A percentile compares a stretch with the other conserved stretches of the same genome.
These are phyloP conservation scores for Pyracantha coccinea DNA, from an alignment of 331 rosid species.

Conservation along the genomic window DNA sequence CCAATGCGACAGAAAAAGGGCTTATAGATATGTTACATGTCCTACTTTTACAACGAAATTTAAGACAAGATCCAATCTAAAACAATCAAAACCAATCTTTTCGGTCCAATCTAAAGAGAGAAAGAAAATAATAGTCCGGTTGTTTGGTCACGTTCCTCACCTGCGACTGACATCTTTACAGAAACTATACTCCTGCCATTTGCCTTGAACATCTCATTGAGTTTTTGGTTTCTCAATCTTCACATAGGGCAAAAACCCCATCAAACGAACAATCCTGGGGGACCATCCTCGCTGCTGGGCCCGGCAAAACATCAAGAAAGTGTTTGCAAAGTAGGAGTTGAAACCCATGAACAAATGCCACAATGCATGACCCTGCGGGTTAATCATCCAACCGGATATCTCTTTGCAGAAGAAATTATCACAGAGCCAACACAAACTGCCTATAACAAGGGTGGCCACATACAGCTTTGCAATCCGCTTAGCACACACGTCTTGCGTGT, in stretches of 20 bases:
- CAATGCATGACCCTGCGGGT: slow-evolving; percentile 82
- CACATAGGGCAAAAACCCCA: slow-evolving; percentile 71
- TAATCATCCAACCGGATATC: slow-evolving; percentile 50
- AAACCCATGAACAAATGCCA: slow-evolving; percentile 85
- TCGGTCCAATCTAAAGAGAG: not conserved
- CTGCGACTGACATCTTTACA: slow-evolving; percentile 15
- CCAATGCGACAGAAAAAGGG: not conserved
- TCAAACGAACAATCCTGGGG: slow-evolving; percentile 42
- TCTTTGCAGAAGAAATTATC: slow-evolving; percentile 61
- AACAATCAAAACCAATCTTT: not conserved
- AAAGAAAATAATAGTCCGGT: slow-evolving; percentile 2
- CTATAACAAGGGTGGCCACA: slow-evolving; percentile 49
- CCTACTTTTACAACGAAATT: slow-evolving; percentile 30
- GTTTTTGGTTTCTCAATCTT: slow-evolving; percentile 71
- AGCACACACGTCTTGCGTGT: slow-evolving; percentile 48
- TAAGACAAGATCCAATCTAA: not conserved
- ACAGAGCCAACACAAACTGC: slow-evolving; percentile 56
- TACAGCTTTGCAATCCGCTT: slow-evolving; percentile 57
- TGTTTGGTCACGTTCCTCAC: slow-evolving; percentile 14
- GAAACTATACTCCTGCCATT: slow-evolving; percentile 16
- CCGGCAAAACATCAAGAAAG: slow-evolving; percentile 89
- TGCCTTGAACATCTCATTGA: slow-evolving; percentile 32
- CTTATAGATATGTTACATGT: slow-evolving; percentile 38
- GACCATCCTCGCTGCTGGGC: slow-evolving; percentile 75
- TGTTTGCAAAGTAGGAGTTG: slow-evolving; percentile 61